Evolutionary conservation across 129 eudicot species (phyloP).

Genomic region (Ambrosia trifida): DNA sequence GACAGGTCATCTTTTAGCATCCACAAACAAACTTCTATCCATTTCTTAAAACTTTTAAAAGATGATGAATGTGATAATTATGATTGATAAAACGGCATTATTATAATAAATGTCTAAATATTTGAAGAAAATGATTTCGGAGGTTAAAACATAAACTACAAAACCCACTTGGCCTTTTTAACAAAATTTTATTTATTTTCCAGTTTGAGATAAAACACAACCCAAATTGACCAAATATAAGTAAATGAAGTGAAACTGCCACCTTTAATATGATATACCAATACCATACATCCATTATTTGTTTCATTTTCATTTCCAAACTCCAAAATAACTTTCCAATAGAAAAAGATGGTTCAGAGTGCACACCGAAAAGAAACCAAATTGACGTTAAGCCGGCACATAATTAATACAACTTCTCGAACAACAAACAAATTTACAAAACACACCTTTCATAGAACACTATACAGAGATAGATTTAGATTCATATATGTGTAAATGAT

Average conservation of each 20-base stretch:
- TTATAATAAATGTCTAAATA: neutral
- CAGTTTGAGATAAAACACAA: too few relatives aligned
- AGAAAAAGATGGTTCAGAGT: too few relatives aligned
- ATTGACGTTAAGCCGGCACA: too few relatives aligned
- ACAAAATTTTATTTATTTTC: too few relatives aligned
- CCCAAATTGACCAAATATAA: too few relatives aligned
- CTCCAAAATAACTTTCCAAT: too few relatives aligned
- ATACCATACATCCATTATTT: too few relatives aligned
- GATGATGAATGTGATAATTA: neutral
- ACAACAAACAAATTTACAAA: slow-evolving; percentile 4
- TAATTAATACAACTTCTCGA: neutral
- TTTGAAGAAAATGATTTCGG: neutral
- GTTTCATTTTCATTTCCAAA: too few relatives aligned
- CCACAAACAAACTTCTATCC: neutral
- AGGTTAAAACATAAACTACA: neutral
- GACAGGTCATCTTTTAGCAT: neutral
- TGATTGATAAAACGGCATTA: neutral
- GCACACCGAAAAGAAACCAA: too few relatives aligned
- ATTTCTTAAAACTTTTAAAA: neutral
- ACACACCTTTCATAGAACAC: slow-evolving; percentile 1
- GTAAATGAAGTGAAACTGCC: too few relatives aligned
- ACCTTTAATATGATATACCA: too few relatives aligned
- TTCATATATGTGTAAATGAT: neutral
- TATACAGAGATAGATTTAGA: slow-evolving; percentile 4
- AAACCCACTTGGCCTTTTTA: slow-evolving; percentile 1